Evolutionary conservation across 306 rosid genomes (phyloP), one percentile per base, ranked within the genome.

Genomic region (Dryas drummondii): DNA sequence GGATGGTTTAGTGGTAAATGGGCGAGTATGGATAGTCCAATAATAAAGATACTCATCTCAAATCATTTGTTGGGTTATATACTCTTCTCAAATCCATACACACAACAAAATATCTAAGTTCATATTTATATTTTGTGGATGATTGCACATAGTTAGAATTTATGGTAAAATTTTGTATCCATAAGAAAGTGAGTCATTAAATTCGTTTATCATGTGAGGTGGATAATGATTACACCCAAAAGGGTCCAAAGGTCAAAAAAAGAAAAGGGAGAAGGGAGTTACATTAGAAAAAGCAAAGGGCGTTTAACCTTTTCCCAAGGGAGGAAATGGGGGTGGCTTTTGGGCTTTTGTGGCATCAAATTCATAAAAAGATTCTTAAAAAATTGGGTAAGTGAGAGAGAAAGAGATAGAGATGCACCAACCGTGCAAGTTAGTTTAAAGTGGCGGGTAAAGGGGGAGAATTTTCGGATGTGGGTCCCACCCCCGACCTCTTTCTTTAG

Each of bases 351-450:
- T 17, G 71, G 53, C 53, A 46, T 66, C 54, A 64, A 66, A 46
- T 46, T 66, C 71, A 7, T 9, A 37, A 9, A 32, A 37, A 69
- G 46, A 27, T 68, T 27, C 47, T 9, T 42, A 3, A 4, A 56
- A 9, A 11, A 3, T 15, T 19, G 66, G 76, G 45, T 8, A 22
- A 57, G 76, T 56, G 66, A 41, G 37, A 53, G 77, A 49, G 37
- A 32, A 2, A 32, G 37, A 32, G 37, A 32, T 63, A 53, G 77
- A 49, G 75, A 47, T 51, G 50, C 80, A 85, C 26, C 82, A 84
- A 76, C 71, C 82, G 87, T 77, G 86, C 81, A 81, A 79, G 87
- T 71, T 50, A 72, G 74, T 57, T 17, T 66, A 64, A 72, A 65
- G 83, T 65, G 76, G 73, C 47, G 78, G 79, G 78, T 76, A 84